Percentiles rank a stretch among this genome's conserved stretches.
Conservation (phyloP, 75 land plant species). For the Gnetum montanum region DNA sequence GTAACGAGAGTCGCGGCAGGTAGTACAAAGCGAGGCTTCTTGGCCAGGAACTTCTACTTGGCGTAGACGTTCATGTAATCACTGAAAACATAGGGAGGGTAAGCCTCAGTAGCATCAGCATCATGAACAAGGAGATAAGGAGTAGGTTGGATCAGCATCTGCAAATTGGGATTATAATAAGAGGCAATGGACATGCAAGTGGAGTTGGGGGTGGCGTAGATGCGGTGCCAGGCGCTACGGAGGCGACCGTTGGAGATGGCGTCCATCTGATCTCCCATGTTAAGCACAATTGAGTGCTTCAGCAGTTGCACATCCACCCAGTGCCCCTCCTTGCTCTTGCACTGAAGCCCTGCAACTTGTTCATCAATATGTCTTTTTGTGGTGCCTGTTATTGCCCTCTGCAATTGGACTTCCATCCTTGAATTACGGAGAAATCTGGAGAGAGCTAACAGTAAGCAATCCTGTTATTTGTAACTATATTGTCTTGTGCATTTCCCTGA, state of each 20-base stretch:
- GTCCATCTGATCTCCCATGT: conserved; percentile 75
- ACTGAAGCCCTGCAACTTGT: conserved; percentile 49
- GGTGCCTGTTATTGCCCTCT: too few relatives aligned
- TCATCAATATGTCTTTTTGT: too few relatives aligned
- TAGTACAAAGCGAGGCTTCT: conserved; percentile 71
- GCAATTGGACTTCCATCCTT: too few relatives aligned
- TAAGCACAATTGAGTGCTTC: conserved; percentile 49
- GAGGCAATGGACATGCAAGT: conserved; percentile 55
- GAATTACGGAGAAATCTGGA: too few relatives aligned
- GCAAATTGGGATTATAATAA: conserved; percentile 45
- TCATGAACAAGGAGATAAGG: too few relatives aligned
- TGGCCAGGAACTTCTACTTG: conserved; percentile 49
- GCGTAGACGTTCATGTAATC: conserved; percentile 58
- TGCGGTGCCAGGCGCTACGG: conserved; percentile 61
- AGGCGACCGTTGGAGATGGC: conserved; percentile 47
- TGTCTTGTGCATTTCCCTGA: too few relatives aligned
- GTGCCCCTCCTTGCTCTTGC: conserved; percentile 42
- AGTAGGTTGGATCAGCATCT: conserved; percentile 46
- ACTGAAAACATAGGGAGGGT: conserved; percentile 53
- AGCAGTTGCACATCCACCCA: conserved; percentile 70
- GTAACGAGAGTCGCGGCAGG: too few relatives aligned
- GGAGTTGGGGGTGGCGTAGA: conserved; percentile 23
- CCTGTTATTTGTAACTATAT: too few relatives aligned
- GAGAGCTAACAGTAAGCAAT: too few relatives aligned
- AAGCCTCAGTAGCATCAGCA: conserved; percentile 4